A percentile compares a stretch with the other conserved stretches of the same genome.
Conservation (phyloP, 1,284 basidiomycete genomes). For the Ustilago xerochloae region DNA sequence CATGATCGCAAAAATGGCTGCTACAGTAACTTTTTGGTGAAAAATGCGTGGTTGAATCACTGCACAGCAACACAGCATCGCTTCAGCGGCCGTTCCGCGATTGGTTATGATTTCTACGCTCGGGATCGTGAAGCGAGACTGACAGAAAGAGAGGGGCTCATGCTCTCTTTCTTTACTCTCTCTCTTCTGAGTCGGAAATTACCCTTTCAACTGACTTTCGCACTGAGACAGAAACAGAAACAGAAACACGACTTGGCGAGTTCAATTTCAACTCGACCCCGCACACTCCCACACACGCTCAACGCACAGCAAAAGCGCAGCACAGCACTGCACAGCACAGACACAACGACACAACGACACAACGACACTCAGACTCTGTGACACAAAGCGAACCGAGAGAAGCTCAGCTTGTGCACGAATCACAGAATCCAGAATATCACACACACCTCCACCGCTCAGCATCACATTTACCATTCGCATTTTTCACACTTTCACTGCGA, state of each 20-base stretch:
- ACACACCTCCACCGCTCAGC: neutral
- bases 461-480: neutral
- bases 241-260: neutral
- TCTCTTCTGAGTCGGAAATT: no score
- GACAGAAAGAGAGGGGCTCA: no score
- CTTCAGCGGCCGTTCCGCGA: no score
- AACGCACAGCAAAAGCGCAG: neutral
- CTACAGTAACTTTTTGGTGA: no score
- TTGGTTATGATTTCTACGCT: no score
- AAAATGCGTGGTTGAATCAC: conserved; percentile 10
- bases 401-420: neutral
- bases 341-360: neutral
- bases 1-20: no score
- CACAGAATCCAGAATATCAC: neutral
- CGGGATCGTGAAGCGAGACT: no score
- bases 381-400: neutral
- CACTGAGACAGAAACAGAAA: no score
- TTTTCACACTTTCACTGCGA: neutral
- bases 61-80: neutral
- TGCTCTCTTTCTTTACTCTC: no score
- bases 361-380: neutral
- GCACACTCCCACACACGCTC: neutral
- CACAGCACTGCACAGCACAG: conserved; percentile 15
- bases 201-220: no score
- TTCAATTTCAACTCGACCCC: neutral